Percentiles rank a stretch among this genome's conserved stretches.
These are phyloP conservation scores for Neopestalotiopsis sp. DNA, from an alignment of 2,329 filamentous ascomycete species.

Conservation along the genomic window DNA sequence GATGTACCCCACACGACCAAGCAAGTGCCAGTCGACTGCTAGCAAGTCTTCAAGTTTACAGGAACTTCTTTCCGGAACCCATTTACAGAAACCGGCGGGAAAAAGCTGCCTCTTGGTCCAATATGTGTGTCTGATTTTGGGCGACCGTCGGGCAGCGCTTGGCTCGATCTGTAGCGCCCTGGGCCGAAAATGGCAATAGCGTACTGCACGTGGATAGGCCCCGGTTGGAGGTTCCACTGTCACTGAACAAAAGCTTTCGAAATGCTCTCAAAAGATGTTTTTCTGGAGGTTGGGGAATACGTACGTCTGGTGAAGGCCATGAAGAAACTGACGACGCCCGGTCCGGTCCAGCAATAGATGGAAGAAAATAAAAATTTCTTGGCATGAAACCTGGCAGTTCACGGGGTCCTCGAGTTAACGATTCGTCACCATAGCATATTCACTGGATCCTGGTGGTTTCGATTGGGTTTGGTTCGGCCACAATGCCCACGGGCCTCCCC, in stretches of 20 bases:
- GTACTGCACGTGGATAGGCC: background rate
- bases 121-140: background rate
- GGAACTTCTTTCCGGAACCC: constrained; percentile 2
- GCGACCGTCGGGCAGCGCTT: constrained; percentile 5
- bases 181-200: constrained; percentile 7
- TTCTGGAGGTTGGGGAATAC: background rate
- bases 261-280: background rate
- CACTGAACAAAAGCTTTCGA: background rate
- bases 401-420: background rate
- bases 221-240: background rate
- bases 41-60: background rate
- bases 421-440: constrained; percentile 10
- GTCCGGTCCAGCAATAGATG: background rate
- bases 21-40: background rate
- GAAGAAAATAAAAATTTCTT: background rate
- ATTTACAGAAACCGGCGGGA: background rate
- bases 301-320: background rate
- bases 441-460: constrained; percentile 5
- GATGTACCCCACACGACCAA: background rate
- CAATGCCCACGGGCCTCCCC: constrained; percentile 14
- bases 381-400: constrained; percentile 8
- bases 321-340: background rate
- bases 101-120: constrained; percentile 3
- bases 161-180: constrained; percentile 4
- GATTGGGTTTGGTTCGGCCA: constrained; percentile 15